These are phyloP conservation scores for Crithidia acanthocephali DNA, from an alignment of 208 protist genomes.

Conservation along the genomic window DNA sequence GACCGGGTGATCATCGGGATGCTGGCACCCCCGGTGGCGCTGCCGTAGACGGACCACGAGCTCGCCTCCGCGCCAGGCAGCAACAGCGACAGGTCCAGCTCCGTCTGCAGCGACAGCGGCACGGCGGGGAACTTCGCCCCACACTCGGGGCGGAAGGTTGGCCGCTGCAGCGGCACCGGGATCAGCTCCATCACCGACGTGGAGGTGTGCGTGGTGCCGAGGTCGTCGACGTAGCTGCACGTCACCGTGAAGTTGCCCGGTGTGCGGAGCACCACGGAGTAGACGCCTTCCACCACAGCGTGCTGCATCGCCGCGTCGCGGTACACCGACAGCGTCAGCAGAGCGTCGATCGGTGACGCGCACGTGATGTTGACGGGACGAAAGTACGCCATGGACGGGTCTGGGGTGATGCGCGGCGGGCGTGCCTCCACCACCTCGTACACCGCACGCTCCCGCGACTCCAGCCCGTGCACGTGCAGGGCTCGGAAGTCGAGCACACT, in stretches of 20 bases:
- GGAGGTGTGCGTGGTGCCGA: constrained; percentile 28
- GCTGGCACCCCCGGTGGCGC: constrained; percentile 11
- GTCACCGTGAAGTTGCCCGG: constrained; percentile 53
- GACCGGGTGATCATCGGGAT: constrained; percentile 21
- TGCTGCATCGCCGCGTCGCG: constrained; percentile 13
- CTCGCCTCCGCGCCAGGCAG: constrained; percentile 23
- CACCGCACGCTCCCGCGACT: constrained; percentile 24
- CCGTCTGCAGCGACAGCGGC: constrained; percentile 34
- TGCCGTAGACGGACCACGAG: constrained; percentile 28
- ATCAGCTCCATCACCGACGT: constrained; percentile 29
- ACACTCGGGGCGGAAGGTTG: constrained; percentile 44
- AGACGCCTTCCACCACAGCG: constrained; percentile 25
- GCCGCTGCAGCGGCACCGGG: constrained; percentile 39
- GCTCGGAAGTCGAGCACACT: constrained; percentile 35
- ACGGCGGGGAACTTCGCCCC: constrained; percentile 42
- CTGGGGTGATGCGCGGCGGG: constrained; percentile 34
- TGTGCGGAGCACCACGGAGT: constrained; percentile 13
- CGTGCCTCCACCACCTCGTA: constrained; percentile 50
- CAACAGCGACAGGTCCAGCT: constrained; percentile 30
- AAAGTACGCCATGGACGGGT: constrained; percentile 23
- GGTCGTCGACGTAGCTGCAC: constrained; percentile 59
- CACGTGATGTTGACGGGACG: constrained; percentile 51
- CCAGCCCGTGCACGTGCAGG: constrained; percentile 48
- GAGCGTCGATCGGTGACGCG: constrained; percentile 29
- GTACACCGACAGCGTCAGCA: constrained; percentile 24